A percentile compares a stretch with the other conserved stretches of the same genome.
phyloP scores from a whole-genome alignment of 1,284 basidiomycete genomes.

The Puccinia horiana region DNA sequence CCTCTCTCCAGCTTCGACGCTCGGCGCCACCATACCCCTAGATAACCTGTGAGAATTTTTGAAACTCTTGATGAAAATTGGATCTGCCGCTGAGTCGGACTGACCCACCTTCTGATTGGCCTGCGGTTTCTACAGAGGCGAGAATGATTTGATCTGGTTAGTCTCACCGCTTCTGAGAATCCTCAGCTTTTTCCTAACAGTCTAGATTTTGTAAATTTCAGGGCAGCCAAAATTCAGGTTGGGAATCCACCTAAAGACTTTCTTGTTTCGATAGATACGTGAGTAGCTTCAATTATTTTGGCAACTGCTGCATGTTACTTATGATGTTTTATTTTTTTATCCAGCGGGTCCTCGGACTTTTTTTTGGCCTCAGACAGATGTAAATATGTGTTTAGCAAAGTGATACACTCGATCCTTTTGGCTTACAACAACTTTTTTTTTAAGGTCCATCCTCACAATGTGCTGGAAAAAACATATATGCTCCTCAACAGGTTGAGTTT shows the following conservation, averaged over 20 bases:
- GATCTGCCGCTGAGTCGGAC: too few relatives aligned
- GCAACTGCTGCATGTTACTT: background rate
- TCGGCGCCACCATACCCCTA: conserved; percentile 21
- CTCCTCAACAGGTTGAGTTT: conserved; percentile 11
- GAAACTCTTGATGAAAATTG: background rate
- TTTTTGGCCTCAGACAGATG: conserved; percentile 41
- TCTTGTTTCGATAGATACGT: conserved; percentile 46
- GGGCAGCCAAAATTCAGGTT: conserved; percentile 34
- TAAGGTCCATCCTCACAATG: conserved; percentile 34
- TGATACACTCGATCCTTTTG: background rate
- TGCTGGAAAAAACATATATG: conserved; percentile 34
- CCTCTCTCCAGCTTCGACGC: background rate
- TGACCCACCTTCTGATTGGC: background rate
- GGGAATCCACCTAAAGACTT: conserved; percentile 25
- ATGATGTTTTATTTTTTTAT: background rate
- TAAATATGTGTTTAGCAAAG: conserved; percentile 1
- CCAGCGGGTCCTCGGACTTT: conserved; percentile 43
- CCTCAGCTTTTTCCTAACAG: background rate
- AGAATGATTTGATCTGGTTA: conserved; percentile 38
- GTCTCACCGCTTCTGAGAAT: background rate
- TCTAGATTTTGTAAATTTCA: background rate
- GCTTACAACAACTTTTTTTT: background rate
- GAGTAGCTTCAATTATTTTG: background rate
- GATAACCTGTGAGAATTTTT: conserved; percentile 33
- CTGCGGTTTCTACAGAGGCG: background rate